Evolutionary conservation across 169 alveolate genomes (phyloP).

Genomic region (Plasmodium blacklocki): DNA sequence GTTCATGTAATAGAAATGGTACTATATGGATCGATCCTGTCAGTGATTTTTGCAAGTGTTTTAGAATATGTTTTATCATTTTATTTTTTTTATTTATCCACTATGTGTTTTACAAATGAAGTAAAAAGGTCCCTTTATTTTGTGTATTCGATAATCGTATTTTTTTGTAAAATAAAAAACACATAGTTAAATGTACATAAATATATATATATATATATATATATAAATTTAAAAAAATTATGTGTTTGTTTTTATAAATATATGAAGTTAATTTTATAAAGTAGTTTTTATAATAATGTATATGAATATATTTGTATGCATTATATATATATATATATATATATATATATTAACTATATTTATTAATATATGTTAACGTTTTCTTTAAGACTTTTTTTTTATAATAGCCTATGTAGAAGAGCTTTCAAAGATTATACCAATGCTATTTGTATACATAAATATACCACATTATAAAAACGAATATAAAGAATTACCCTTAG

Average conservation of each 20-base stretch:
- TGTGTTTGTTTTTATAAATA: neutral
- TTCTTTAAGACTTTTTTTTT: conserved; percentile 54
- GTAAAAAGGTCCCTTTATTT: conserved; percentile 6
- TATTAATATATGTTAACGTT: neutral
- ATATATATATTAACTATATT: neutral
- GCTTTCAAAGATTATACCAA: conserved; percentile 43
- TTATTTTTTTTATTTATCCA: conserved; percentile 41
- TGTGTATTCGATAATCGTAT: conserved; percentile 33
- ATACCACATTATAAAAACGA: conserved; percentile 6
- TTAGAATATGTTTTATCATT: conserved; percentile 52
- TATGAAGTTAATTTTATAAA: no score
- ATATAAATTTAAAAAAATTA: conserved; percentile 1
- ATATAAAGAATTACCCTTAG: conserved; percentile 46
- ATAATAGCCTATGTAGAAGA: conserved; percentile 75
- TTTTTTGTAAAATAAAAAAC: conserved; percentile 51
- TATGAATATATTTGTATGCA: no score
- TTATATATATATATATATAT: neutral
- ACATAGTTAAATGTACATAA: neutral
- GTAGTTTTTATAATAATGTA: no score
- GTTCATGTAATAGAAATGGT: conserved; percentile 58
- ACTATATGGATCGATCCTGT: conserved; percentile 51
- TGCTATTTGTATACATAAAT: conserved; percentile 30
- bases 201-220: neutral
- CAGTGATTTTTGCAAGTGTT: conserved; percentile 33
- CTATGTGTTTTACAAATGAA: conserved; percentile 42